Evolutionary conservation across 257 asterid species (phyloP).

Genomic region (Ilex aquifolium): DNA sequence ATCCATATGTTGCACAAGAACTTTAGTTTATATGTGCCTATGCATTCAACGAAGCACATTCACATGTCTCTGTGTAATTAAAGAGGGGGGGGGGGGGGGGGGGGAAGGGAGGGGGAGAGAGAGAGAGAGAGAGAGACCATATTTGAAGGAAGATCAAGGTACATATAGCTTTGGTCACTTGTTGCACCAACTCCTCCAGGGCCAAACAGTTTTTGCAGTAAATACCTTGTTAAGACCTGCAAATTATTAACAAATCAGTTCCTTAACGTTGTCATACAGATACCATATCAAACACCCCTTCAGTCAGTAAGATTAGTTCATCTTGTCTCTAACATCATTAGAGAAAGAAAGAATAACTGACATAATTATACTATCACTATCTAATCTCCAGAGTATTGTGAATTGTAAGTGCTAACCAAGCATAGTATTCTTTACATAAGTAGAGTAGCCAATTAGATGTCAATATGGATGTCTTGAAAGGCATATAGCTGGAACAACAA

Average conservation of each 20-base stretch:
- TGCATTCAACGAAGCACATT: not conserved
- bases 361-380: too few relatives aligned
- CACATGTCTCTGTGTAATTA: not conserved
- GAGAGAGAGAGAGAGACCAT: constrained; percentile 52
- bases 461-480: too few relatives aligned
- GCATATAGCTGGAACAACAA: too few relatives aligned
- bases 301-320: not conserved
- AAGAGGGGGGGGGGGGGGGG: too few relatives aligned
- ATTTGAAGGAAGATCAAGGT: constrained; percentile 84
- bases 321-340: not conserved
- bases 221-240: constrained; percentile 62
- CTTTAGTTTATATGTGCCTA: not conserved
- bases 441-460: too few relatives aligned
- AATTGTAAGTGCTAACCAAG: too few relatives aligned
- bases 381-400: too few relatives aligned
- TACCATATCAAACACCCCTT: not conserved
- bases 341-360: not conserved
- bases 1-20: not conserved
- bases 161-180: constrained; percentile 64
- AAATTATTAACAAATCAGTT: constrained; percentile 8
- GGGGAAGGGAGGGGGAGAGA: constrained; percentile 1
- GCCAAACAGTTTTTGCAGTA: constrained; percentile 77
- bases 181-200: constrained; percentile 67
- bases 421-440: too few relatives aligned
- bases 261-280: too few relatives aligned